phyloP scores from a whole-genome alignment of 805 yeast species.

The Metschnikowia kunwiensis region DNA sequence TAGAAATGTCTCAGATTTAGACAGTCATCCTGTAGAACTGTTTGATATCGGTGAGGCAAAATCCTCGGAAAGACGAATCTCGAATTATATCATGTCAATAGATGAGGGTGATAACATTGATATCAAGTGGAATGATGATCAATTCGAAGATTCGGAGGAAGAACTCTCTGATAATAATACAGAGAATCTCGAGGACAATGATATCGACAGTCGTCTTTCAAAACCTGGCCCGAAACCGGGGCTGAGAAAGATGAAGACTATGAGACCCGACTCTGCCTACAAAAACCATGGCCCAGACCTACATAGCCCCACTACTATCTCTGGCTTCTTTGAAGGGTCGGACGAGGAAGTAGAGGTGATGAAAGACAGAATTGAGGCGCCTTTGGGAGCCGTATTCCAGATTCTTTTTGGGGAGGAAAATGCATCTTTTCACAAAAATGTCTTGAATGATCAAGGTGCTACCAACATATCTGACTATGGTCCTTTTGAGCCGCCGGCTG shows the following conservation, averaged over 20 bases:
- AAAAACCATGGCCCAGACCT: slow-evolving; percentile 37
- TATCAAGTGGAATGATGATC: slow-evolving; percentile 5
- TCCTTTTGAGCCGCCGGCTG: slow-evolving; percentile 26
- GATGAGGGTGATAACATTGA: slow-evolving; percentile 17
- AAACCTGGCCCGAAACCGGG: too few species aligned
- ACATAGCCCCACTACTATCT: slow-evolving; percentile 45
- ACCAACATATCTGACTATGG: slow-evolving; percentile 47
- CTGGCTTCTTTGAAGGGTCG: slow-evolving; percentile 10
- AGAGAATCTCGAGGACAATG: background rate
- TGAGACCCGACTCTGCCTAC: slow-evolving; percentile 39
- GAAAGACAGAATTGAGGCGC: slow-evolving; percentile 56
- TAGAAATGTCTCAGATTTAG: slow-evolving; percentile 16
- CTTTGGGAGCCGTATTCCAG: slow-evolving; percentile 58
- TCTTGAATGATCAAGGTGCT: slow-evolving; percentile 62
- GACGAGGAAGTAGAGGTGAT: slow-evolving; percentile 53
- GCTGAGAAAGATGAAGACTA: slow-evolving; percentile 21
- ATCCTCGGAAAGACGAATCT: slow-evolving; percentile 12
- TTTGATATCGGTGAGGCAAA: slow-evolving; percentile 1
- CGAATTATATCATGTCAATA: slow-evolving; percentile 16
- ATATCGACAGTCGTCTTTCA: background rate
- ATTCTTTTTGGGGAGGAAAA: slow-evolving; percentile 61
- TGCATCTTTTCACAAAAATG: slow-evolving; percentile 38
- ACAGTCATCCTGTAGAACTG: slow-evolving; percentile 2
- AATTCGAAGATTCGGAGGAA: slow-evolving; percentile 10
- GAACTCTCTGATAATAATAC: slow-evolving; percentile 4